Percentiles rank a stretch among this genome's conserved stretches.
These are phyloP conservation scores for Penicillium sp. DNA, from an alignment of 2,329 filamentous ascomycete genomes.

Conservation along the genomic window DNA sequence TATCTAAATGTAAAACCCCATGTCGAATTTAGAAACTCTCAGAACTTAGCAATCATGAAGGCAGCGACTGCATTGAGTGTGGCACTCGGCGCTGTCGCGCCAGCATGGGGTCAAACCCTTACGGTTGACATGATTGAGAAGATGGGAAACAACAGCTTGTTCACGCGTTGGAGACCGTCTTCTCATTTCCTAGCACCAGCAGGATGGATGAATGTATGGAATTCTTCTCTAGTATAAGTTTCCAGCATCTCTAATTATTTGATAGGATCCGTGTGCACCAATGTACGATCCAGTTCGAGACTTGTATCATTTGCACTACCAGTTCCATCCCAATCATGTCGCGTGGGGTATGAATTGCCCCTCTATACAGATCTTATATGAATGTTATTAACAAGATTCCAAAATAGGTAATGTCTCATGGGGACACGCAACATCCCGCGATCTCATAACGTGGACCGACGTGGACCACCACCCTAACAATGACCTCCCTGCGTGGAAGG, in stretches of 20 bases:
- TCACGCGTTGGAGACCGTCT: constrained; percentile 12
- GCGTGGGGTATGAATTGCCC: constrained; percentile 7
- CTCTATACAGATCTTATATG: not conserved
- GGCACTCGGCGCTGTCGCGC: constrained; percentile 2
- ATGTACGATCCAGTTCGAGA: constrained; percentile 11
- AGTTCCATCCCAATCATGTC: constrained; percentile 16
- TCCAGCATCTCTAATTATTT: not conserved
- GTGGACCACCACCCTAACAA: constrained; percentile 12
- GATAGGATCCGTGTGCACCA: constrained; percentile 13
- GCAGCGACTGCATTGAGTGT: not conserved
- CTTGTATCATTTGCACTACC: constrained; percentile 16
- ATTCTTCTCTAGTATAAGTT: not conserved
- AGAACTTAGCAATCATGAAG: constrained; percentile 6
- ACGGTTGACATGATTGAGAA: constrained; percentile 11
- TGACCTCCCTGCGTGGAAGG: constrained; percentile 14
- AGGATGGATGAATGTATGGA: constrained; percentile 16
- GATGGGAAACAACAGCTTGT: constrained; percentile 17
- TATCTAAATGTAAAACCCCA: not conserved
- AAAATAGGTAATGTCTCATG: constrained; percentile 14
- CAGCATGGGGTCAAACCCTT: constrained; percentile 8
- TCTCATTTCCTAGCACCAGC: constrained; percentile 17
- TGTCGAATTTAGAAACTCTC: not conserved
- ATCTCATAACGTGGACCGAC: constrained; percentile 15
- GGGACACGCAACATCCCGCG: constrained; percentile 14
- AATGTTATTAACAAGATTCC: not conserved